Evolutionary conservation across 2,329 filamentous ascomycete genomes (phyloP), one percentile per base, ranked within the genome.

Genomic region (Gyromitra esculenta): DNA sequence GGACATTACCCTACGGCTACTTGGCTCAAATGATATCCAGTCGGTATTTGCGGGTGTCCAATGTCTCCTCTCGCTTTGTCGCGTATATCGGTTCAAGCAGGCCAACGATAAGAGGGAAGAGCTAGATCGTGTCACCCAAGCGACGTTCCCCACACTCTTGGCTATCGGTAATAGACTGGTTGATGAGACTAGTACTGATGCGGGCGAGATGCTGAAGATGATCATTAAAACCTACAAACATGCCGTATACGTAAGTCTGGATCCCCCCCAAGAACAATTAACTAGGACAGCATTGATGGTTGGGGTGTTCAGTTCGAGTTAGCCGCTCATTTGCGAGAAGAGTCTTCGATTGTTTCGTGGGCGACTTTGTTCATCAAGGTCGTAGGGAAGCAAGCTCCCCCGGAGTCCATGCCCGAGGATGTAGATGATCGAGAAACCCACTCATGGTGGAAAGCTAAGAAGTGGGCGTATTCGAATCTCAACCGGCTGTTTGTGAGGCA

Each of bases 401-500:
- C 91, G 72, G 90, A 87, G 80, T 91, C 94, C 45, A 90, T 98
- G 88, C 84, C 87, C 74, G 93, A 96, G 76, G 92, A 92, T 77
- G 85, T 91, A 67, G 90, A 93, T 75, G 95, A 98, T 82, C 90
- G 96, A 74, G 96, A 98, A 84, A 89, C 91, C 81, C 94, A 97
- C 83, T 94, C 97, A 84, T 99, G 96, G 95, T 99, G 95, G 95
- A 99, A 98, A 87, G 92, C 94, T 79, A 98, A 98, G 90, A 99
- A 99, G 85, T 98, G 96, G 96, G 92, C 95, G 13, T 99, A 97
- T 84, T 97, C 96, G 82, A 98, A 98, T 84, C 85, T 99, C 81
- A 99, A 99, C 85, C 89, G 96, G 78, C 89, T 99, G 18, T 99
- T 96, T 82, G 94, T 98, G 80, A 89, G 93, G 92, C 95, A 85